Evolutionary conservation across 2,329 filamentous ascomycete genomes (phyloP), one percentile per base, ranked within the genome.

Genomic region (Bipolaris bicolor): DNA sequence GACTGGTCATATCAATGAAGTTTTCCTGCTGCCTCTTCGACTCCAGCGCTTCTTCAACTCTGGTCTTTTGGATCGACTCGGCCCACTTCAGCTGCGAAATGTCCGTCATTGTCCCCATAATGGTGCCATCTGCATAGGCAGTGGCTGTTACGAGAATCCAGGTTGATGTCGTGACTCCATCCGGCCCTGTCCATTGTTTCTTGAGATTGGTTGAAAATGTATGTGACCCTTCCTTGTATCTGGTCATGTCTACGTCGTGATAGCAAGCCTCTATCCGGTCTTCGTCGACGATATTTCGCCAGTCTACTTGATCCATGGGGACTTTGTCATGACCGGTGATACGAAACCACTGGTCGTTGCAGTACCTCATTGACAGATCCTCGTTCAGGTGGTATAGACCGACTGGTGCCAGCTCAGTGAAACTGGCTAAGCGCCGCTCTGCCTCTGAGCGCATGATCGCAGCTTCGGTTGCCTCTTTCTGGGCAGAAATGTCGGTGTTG

Each of bases 61-160:
- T 57, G 29, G 53, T 56, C 29, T 53, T 56, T 36, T 60, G 64
- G 10, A 55, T 54, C 10, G 43, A 43, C 22, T 64, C 61, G 3
- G 69, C 67, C 68, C 72, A 73, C 52, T 75, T 75, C 22, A 75
- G 66, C 5, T 70, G 65, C 34, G 69, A 72, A 18, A 76, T 73
- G 37, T 76, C 71, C 2, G 70, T 68, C 16, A 76, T 60, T 4
- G 67, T 69, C 7, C 74, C 74, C 45, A 70, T 69, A 16, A 61
- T 55, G 15, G 56, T 52, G 15, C 44, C 60, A 18, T 67, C 62
- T 18, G 58, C 18, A 36, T 68, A 60, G 1, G 61, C 52, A 33
- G 48, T 61, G 39, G 53, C 60, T 3, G 60, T 61, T 10, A 51
- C 57, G 13, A 64, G 33, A 16, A 67, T 54, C 58, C 61, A 68